phyloP scores from a whole-genome alignment of 179 eudicot species.

The Beta corolliflora region DNA sequence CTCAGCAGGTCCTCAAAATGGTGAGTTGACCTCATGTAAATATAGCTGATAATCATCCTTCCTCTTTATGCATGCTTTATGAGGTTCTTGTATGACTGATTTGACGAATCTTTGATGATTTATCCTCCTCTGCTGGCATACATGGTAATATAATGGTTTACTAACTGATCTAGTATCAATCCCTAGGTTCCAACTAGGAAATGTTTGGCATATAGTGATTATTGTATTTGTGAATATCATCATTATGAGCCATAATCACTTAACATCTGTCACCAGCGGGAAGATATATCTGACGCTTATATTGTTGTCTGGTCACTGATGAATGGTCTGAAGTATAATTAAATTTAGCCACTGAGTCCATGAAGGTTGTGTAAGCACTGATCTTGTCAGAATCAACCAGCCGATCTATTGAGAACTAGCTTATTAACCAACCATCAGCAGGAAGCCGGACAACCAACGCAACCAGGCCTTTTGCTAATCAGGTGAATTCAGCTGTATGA shows the following conservation, averaged over 20 bases:
- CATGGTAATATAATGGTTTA: too few relatives aligned
- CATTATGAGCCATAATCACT: background rate
- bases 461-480: background rate
- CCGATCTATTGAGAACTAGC: background rate
- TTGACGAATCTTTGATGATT: background rate
- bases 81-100: background rate
- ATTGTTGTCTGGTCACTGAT: background rate
- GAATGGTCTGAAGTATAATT: background rate
- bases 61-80: background rate
- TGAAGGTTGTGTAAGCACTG: background rate
- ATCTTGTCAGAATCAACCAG: background rate
- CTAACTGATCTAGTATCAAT: background rate
- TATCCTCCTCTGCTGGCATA: background rate
- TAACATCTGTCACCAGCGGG: background rate
- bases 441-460: background rate
- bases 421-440: background rate
- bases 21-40: constrained; percentile 40
- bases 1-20: constrained; percentile 64
- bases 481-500: background rate
- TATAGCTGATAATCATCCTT: background rate
- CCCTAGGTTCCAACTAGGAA: background rate
- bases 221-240: background rate
- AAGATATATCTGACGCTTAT: background rate
- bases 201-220: background rate
- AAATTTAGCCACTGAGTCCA: background rate